Evolutionary conservation across 805 yeast genomes (phyloP).

Genomic region (Suhomyces kilbournensis): DNA sequence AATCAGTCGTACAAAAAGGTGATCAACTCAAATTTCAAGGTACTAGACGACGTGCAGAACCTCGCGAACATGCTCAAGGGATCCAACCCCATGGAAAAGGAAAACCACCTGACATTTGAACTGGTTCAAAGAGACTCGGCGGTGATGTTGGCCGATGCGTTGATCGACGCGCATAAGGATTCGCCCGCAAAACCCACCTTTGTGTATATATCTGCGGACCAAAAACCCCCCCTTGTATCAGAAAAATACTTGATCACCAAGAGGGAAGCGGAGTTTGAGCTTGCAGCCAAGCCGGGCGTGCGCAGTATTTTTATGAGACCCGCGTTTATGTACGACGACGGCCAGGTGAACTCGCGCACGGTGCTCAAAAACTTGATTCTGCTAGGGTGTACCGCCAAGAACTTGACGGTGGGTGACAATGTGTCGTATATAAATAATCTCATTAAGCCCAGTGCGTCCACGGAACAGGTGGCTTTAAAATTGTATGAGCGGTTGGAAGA

Average conservation of each 20-base stretch:
- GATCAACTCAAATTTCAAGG: constrained; percentile 40
- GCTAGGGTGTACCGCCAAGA: constrained; percentile 43
- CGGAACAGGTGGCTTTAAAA: constrained; percentile 64
- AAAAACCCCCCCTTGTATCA: constrained; percentile 65
- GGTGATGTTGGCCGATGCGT: constrained; percentile 55
- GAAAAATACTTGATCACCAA: constrained; percentile 71
- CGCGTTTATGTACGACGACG: constrained; percentile 65
- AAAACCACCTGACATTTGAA: constrained; percentile 49
- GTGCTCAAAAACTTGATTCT: constrained; percentile 43
- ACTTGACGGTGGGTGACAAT: constrained; percentile 36
- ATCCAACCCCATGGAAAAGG: constrained; percentile 59
- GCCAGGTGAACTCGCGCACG: constrained; percentile 35
- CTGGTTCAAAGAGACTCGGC: constrained; percentile 72
- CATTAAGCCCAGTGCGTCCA: constrained; percentile 61
- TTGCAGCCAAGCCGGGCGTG: constrained; percentile 43
- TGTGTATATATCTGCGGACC: constrained; percentile 81
- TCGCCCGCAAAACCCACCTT: constrained; percentile 31
- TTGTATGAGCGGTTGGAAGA: constrained; percentile 56
- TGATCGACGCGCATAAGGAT: constrained; percentile 31
- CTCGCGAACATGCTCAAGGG: constrained; percentile 41
- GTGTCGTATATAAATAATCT: constrained; percentile 41
- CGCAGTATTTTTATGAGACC: constrained; percentile 73
- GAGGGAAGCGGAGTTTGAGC: constrained; percentile 68
- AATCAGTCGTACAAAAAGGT: constrained; percentile 63
- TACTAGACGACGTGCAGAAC: constrained; percentile 29